Base-by-base conservation (phyloP, 2,329 filamentous ascomycete genomes). In the Arthrinium puccinioides region DNA sequence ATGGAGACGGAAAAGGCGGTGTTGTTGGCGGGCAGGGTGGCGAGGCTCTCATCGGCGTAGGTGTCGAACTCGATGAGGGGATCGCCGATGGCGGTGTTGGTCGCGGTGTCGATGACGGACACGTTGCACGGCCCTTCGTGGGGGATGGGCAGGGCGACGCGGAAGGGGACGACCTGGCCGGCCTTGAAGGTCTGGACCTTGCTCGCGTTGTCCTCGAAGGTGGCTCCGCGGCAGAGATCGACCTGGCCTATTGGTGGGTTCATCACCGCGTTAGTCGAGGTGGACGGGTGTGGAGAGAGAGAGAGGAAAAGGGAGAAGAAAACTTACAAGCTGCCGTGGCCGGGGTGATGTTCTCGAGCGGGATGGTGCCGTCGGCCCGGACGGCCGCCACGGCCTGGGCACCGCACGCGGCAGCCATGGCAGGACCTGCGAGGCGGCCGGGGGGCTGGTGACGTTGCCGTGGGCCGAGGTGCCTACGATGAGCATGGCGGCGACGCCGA, bases 61-160 rank as follows among this genome's bases (percentile, higher is more conserved):
- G 59, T 60, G 46, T 67, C 62, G 56, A 73, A 81, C 45, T 61
- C 64, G 42, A 71, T 74, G 44, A 81, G 61, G 11, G 69, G 66
- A 32, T 56, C 41, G 23, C 73, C 74, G 19, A 81, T 63, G 42
- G 75, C 55, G 19, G 53, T 60, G 59, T 77, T 70, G 45, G 64
- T 66, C 25, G 62, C 59, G 9, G 68, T 71, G 49, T 72, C 63
- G 46, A 82, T 66, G 34, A 81, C 65, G 14, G 70, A 75, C 26
- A 81, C 72, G 54, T 80, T 80, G 52, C 59, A 60, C 11, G 62
- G 60, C 0, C 66, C 66, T 14, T 63, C 63, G 53, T 69, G 66
- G 6, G 67, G 61, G 37, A 70, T 68, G 9, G 63, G 57, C 10
- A 70, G 51, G 19, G 44, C 46, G 25, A 65, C 58, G 8, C 52